Evolutionary conservation across 495 filamentous ascomycete species (phyloP), one percentile per base, ranked within the genome.

Genomic region (Corynascus novoguineensis): DNA sequence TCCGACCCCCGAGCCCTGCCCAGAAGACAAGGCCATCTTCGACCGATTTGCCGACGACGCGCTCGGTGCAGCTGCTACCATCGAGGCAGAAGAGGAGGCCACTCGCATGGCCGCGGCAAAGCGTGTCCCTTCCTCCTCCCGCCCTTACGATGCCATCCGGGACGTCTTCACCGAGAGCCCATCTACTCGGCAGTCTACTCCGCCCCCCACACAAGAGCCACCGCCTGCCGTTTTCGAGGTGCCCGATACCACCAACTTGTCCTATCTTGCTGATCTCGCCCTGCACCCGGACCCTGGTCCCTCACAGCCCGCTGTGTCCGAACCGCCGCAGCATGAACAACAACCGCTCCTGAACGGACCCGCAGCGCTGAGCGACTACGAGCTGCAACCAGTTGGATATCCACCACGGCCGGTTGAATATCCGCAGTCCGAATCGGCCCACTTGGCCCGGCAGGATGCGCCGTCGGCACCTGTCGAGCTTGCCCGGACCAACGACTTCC

Each of bases 91-190:
- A 19, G 64, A 71, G 22, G 61, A 55, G 34, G 47, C 61, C 6
- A 28, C 61, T 1, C 57, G 55, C 17, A 29, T 48, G 4, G 58
- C 66, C 19, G 50, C 56, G 4, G 22, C 65, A 11, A 61, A 61
- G 44, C 61, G 53, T n/a, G 24, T 60, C 34, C 60, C 64, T 40
- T 45, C 60, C 15, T 72, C 75, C 15, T 72, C 75, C 5, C 68
- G 71, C 19, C 74, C 74, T 17, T 79, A 76, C 60, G 76, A 79
- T 53, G 74, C 75, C 15, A 73, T 79, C 27, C 64, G 76, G 47
- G 74, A 79, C 46, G 71, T 76, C 0, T 75, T 78, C 54, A 71
- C 69, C 12, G 69, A 65, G 44, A 66, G 57, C 17, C 64, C 67
- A 8, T 47, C 66, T 14, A 46, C 63, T 6, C 57, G 60, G 6